These are phyloP conservation scores for Cornus kousa DNA, from an alignment of 148 eudicot species.

Conservation along the genomic window DNA sequence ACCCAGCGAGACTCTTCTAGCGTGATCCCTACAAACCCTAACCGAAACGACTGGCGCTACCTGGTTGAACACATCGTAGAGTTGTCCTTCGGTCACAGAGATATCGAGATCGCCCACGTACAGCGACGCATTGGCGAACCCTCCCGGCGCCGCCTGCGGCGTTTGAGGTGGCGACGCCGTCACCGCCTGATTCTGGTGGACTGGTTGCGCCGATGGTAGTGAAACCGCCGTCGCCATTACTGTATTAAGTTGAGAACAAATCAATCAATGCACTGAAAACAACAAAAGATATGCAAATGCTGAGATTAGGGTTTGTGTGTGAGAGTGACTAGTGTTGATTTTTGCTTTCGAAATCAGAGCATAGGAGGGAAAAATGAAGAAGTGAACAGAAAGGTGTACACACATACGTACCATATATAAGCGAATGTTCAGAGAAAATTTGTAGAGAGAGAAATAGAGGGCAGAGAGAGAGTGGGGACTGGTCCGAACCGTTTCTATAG, in stretches of 20 bases:
- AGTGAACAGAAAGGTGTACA: not conserved
- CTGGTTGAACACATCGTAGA: constrained; percentile 49
- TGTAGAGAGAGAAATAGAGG: too few relatives aligned
- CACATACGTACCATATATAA: too few relatives aligned
- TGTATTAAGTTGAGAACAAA: not conserved
- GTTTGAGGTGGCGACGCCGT: constrained; percentile 5
- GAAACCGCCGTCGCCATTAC: constrained; percentile 9
- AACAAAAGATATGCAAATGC: not conserved
- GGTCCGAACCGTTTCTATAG: too few relatives aligned
- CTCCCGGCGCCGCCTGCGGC: constrained; percentile 3
- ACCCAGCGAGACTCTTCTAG: constrained; percentile 38
- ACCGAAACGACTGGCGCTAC: constrained; percentile 48
- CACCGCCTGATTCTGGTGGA: not conserved
- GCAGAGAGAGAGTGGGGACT: too few relatives aligned
- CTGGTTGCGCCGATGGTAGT: not conserved
- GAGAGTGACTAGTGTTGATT: not conserved
- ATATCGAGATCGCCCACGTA: constrained; percentile 62
- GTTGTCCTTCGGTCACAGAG: constrained; percentile 40
- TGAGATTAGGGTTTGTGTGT: not conserved
- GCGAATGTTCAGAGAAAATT: too few relatives aligned
- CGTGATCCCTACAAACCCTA: constrained; percentile 60
- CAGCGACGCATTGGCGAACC: constrained; percentile 34
- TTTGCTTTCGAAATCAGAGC: not conserved
- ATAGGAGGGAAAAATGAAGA: not conserved
- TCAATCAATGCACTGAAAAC: not conserved